phyloP scores from a whole-genome alignment of 768 basidiomycete species.

The Lactifluus hygrophoroides region DNA sequence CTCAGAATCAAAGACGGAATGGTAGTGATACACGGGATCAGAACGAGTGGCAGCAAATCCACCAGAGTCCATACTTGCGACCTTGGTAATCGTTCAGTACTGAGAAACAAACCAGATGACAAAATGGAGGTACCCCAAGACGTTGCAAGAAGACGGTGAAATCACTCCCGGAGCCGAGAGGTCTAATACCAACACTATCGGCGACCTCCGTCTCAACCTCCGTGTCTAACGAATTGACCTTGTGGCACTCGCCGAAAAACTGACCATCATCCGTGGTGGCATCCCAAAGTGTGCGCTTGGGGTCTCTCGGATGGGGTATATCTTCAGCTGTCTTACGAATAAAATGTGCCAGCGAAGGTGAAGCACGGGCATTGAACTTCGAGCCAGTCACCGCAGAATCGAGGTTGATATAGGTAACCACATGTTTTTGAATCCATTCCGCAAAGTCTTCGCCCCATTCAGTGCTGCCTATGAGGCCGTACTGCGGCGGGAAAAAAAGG shows the following conservation, averaged over 20 bases:
- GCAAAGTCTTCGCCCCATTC: constrained; percentile 94
- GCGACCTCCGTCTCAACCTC: constrained; percentile 32
- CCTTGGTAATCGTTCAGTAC: constrained; percentile 24
- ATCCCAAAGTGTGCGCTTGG: constrained; percentile 69
- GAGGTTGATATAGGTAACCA: constrained; percentile 82
- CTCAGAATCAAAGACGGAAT: constrained; percentile 50
- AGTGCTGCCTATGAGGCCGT: constrained; percentile 75
- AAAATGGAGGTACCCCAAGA: constrained; percentile 43
- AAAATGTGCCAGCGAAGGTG: constrained; percentile 78
- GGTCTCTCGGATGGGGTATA: constrained; percentile 63
- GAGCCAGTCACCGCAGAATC: constrained; percentile 61
- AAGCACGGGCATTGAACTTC: constrained; percentile 47
- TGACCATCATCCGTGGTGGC: constrained; percentile 52
- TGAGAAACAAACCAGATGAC: constrained; percentile 19
- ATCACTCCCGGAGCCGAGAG: constrained; percentile 85
- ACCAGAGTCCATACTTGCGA: constrained; percentile 30
- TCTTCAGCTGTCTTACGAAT: constrained; percentile 59
- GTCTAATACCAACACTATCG: constrained; percentile 35
- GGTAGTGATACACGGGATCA: constrained; percentile 53
- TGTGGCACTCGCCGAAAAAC: constrained; percentile 38
- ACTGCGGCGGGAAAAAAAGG: constrained; percentile 25
- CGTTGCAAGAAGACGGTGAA: constrained; percentile 88
- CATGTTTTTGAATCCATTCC: constrained; percentile 69
- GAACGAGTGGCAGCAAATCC: constrained; percentile 31
- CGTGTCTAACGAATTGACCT: constrained; percentile 35